A percentile compares a stretch with the other conserved stretches of the same genome.
phyloP scores from a whole-genome alignment of 176 grass and related monocot genomes.

The Phragmites australis region DNA sequence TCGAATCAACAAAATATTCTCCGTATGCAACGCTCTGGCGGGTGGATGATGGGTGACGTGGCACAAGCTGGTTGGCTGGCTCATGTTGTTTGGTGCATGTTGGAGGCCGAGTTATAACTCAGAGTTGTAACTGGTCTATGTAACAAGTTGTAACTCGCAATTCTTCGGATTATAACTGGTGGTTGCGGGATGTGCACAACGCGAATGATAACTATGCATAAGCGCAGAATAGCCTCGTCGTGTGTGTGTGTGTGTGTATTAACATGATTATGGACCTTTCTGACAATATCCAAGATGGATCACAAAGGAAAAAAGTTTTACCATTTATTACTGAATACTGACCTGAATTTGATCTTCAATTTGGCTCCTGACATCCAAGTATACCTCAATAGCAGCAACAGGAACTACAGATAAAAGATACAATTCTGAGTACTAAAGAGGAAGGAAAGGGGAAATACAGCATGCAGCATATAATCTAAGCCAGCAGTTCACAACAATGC shows the following conservation, averaged over 20 bases:
- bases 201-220: no score
- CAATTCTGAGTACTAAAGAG: constrained; percentile 7
- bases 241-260: neutral
- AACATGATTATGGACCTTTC: constrained; percentile 21
- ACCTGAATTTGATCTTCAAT: constrained; percentile 93
- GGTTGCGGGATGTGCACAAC: no score
- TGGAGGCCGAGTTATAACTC: no score
- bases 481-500: neutral
- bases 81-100: no score
- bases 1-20: no score
- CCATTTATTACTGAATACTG: constrained; percentile 47
- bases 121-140: no score
- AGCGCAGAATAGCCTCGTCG: no score
- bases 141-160: no score
- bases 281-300: constrained; percentile 35
- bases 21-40: no score
- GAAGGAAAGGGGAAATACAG: neutral
- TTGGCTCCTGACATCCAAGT: constrained; percentile 73
- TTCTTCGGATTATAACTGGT: no score
- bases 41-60: no score
- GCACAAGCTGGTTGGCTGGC: no score
- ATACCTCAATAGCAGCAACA: constrained; percentile 60
- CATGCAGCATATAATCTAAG: constrained; percentile 21
- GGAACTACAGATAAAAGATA: constrained; percentile 61
- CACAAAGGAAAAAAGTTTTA: constrained; percentile 15